phyloP scores from a whole-genome alignment of 345 rosid species.

The Bruguiera gymnorhiza region DNA sequence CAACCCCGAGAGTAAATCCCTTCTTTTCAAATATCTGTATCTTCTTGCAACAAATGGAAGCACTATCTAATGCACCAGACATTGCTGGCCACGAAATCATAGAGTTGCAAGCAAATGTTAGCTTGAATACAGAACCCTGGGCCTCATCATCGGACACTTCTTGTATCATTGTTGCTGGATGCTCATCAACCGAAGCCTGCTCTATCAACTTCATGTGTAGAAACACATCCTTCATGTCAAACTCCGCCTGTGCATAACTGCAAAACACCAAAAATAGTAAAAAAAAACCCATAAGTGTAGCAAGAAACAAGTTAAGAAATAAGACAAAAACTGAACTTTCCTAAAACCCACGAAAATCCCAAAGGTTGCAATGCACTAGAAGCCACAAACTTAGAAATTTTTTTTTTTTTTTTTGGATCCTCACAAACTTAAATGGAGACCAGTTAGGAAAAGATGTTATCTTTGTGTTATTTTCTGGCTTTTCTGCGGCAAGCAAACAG shows the following conservation, averaged over 20 bases:
- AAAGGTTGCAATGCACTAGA: too few species aligned
- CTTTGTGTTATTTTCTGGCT: slow-evolving; percentile 15
- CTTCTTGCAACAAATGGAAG: slow-evolving; percentile 80
- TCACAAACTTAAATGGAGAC: not conserved
- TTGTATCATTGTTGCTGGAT: slow-evolving; percentile 71
- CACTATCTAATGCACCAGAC: slow-evolving; percentile 73
- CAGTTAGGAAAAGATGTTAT: not conserved
- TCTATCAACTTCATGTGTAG: slow-evolving; percentile 88
- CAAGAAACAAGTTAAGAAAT: too few species aligned
- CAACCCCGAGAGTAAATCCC: slow-evolving; percentile 76
- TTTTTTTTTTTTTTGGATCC: too few species aligned
- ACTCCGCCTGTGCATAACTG: slow-evolving; percentile 90
- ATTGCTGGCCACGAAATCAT: slow-evolving; percentile 71
- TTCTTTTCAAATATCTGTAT: slow-evolving; percentile 93
- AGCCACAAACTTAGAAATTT: too few species aligned
- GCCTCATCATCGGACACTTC: slow-evolving; percentile 56
- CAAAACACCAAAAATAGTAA: slow-evolving; percentile 7
- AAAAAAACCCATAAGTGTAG: not conserved
- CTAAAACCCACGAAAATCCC: too few species aligned
- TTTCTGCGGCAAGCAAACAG: slow-evolving; percentile 23
- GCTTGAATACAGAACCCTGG: slow-evolving; percentile 56
- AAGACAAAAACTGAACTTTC: too few species aligned
- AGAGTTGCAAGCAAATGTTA: slow-evolving; percentile 79
- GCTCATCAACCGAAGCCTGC: slow-evolving; percentile 80
- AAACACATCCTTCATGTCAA: slow-evolving; percentile 93